phyloP scores from a whole-genome alignment of 1,139 yeast species.

The Yamadazyma triangularis region DNA sequence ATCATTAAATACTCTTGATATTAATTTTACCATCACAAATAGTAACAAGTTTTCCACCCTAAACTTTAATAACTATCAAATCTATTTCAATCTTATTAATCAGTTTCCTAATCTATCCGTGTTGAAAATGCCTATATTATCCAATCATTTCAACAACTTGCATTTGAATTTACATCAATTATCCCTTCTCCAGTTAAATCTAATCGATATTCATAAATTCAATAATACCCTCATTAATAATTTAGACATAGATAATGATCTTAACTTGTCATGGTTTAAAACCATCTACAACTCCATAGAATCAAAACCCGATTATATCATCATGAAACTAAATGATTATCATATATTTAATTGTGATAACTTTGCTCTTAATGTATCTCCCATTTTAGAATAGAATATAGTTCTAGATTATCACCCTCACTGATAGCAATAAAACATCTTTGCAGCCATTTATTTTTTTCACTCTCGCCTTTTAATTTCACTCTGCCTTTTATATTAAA shows the following conservation, averaged over 20 bases:
- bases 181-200: constrained; percentile 3
- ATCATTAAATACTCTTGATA: constrained; percentile 1
- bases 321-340: constrained; percentile 3
- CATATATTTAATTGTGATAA: constrained; percentile 4
- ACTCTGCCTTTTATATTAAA: no score
- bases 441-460: no score
- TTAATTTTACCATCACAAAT: constrained; percentile 4
- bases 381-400: background rate
- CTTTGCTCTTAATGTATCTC: background rate
- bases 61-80: constrained; percentile 2
- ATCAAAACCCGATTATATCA: constrained; percentile 1
- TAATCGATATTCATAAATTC: constrained; percentile 4
- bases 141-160: constrained; percentile 3
- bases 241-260: constrained; percentile 3
- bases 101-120: constrained; percentile 2
- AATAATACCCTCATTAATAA: constrained; percentile 3
- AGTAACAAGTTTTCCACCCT: constrained; percentile 3
- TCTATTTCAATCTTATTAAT: constrained; percentile 1
- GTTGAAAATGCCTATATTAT: constrained; percentile 6
- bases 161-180: constrained; percentile 1
- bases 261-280: background rate
- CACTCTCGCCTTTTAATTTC: no score
- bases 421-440: no score
- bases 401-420: no score
- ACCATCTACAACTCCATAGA: background rate